Conservation (phyloP, 768 basidiomycete genomes). For the Lyophyllum shimeji region DNA sequence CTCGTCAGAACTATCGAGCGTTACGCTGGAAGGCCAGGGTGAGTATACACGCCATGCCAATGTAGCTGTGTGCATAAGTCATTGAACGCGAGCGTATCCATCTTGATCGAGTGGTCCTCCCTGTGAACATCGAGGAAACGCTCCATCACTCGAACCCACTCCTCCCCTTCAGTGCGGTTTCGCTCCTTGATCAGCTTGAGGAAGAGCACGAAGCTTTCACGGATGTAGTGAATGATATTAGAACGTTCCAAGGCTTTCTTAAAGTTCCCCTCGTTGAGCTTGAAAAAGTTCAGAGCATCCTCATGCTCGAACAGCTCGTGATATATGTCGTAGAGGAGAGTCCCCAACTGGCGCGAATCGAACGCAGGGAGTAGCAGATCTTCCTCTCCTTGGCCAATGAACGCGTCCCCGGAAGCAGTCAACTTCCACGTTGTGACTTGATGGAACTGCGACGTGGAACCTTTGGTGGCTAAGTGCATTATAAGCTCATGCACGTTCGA, state of each 20-base stretch:
- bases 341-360: constrained; percentile 32
- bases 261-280: constrained; percentile 2
- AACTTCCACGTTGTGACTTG: constrained; percentile 7
- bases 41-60: constrained; percentile 36
- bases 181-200: constrained; percentile 38
- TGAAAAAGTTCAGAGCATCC: constrained; percentile 13
- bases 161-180: constrained; percentile 16
- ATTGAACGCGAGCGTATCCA: constrained; percentile 34
- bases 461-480: background rate
- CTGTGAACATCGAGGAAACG: constrained; percentile 26
- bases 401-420: background rate
- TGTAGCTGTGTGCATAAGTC: constrained; percentile 48
- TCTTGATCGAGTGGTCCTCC: constrained; percentile 22
- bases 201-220: constrained; percentile 47
- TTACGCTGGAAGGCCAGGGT: constrained; percentile 13
- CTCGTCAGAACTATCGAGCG: too few relatives aligned
- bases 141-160: constrained; percentile 45
- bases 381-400: background rate
- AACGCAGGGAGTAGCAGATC: constrained; percentile 15
- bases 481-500: constrained; percentile 41
- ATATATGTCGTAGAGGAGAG: constrained; percentile 43
- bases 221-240: constrained; percentile 41
- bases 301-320: constrained; percentile 44
- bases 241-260: constrained; percentile 15
- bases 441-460: background rate